Evolutionary conservation across 441 rosid genomes (phyloP), one percentile per base, ranked within the genome.

Genomic region (Rhodomyrtus psidioides): DNA sequence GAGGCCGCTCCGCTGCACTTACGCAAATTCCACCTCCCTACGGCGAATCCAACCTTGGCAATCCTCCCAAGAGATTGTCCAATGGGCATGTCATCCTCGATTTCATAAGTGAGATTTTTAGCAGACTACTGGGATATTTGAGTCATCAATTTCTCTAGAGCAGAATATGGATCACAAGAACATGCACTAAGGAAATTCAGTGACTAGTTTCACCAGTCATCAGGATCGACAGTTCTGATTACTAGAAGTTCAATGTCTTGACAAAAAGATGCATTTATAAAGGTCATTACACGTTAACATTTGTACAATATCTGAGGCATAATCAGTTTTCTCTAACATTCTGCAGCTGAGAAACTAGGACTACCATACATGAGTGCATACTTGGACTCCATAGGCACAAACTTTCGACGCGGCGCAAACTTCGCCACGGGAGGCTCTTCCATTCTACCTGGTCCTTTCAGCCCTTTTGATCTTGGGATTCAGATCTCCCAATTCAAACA

Each of bases 381-480:
- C 75, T 74, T 85, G 82, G 83, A 85, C 83, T 85, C 83, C 27
- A 75, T 55, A 12, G 86, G 86, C 15, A 26, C 74, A 7, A 65
- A 55, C 56, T 84, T 51, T 51, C 9, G 5, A 51, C 15, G 10
- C 8, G 39, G 82, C 7, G 4, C 83, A 12, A 85, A 85, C 44
- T 85, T 85, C 30, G 75, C 86, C 27, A 28, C 57, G 1, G 39
- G 54, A 26, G 86, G 75, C 30, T 42, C 86, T 19, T 76, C 86
- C 55, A 76, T 85, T 55, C 46, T 55, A 7, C 55, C 75, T 6
- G 86, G 49, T 85, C 26, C 83, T 76, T 85, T 76, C 65, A 85
- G 86, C 86, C 86, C 86, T 53, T 85, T 85, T 27, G 83, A 85
- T 85, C 83, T 85, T 28, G 53, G 49, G 7, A n/a, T 42, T 85